Evolutionary conservation across 176 grass and related monocot species (phyloP), one percentile per base, ranked within the genome.

Genomic region (Oryza coarctata): DNA sequence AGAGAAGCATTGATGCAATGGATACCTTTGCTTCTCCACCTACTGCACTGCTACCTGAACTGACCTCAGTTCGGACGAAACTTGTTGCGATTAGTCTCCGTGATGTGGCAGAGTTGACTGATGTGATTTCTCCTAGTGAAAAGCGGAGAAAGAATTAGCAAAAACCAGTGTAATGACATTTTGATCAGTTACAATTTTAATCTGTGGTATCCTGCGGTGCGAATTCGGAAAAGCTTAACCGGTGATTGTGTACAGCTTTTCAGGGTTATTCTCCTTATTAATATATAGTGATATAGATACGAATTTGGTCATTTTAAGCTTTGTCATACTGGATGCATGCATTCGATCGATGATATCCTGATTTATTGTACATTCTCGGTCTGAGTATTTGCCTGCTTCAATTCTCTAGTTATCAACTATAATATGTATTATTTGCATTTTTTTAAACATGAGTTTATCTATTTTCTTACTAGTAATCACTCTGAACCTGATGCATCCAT

Each of bases 101-200:
- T 41, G 90, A 92, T 8, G 83, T 79, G 27, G 11, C 35, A 1
- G 73, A 81, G 40, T 86, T 87, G 29, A 85, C 69, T 5, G 69
- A 72, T 60, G 55, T 83, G 4, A 26, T 84, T 70, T 72, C 41
- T 73, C 68, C 61, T 14, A 87, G 74, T 13, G 91, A 91, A 66
- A 90, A 93, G 74, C 88, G 92, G 31, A 86, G 80, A 78, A 97
- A 75, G 68, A 89, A 75, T 61, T 83, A 87, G 80, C 18, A 9
- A 36, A 36, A 27, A 15, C 49, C 75, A 5, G 14, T 5, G 28
- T 39, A 61, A 26, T 17, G 29, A 47, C 49, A 40, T 31, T 18
- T 60, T 83, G 27, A 23, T 60, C 67, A 2, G 20, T 84, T 63
- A 10, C 63, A 74, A 3, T 64, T 82, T 41, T 72, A 67, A 13